Base-by-base conservation (phyloP, 345 rosid species). In the Sonneratia alba region DNA sequence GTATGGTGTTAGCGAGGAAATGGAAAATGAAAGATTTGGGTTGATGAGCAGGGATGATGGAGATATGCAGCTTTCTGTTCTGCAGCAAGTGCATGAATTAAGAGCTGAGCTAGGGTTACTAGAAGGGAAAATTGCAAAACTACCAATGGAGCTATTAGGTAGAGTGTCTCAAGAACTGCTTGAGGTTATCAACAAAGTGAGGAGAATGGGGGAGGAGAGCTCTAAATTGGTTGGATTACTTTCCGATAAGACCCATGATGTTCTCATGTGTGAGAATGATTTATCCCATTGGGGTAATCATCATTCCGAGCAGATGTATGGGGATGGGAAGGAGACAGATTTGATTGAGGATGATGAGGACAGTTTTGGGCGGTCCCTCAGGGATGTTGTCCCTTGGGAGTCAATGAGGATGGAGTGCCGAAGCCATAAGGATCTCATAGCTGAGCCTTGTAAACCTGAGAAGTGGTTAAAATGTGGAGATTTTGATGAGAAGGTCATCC, bases 301-400 rank as follows among this genome's bases (percentile, higher is more conserved):
- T 76, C 92, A 85, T 74, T 83, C 86, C 43, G 93, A 84, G 68
- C 86, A 72, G 75, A 73, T 92, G 18, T 91, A 90, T 74, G 96
- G 87, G 57, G 81, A 83, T 83, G 97, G 82, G 55, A 92, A 90
- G 81, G 96, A 90, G 45, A 43, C 91, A 10, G 92, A 87, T 40
- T 82, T 92, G 85, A 87, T 92, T 48, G 99, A 89, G 69, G 96
- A 92, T n/a, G 97, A 90, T 72, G 98, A 89, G 7, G 97, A 92
- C 73, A 87, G 97, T 80, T 95, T 95, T 71, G 96, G 88, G 45
- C 82, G 92, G 73, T 82, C 97, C 22, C 98, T 95, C 71, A 92
- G 89, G 82, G 97, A 90, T 81, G 99, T 90, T 75, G 97, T 89
- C 73, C 85, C 91, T 70, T 92, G 96, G 99, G 97, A 85, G 56